Evolutionary conservation across 768 basidiomycete genomes (phyloP), one percentile per base, ranked within the genome.

Genomic region (Rhodotorula sphaerocarpa): DNA sequence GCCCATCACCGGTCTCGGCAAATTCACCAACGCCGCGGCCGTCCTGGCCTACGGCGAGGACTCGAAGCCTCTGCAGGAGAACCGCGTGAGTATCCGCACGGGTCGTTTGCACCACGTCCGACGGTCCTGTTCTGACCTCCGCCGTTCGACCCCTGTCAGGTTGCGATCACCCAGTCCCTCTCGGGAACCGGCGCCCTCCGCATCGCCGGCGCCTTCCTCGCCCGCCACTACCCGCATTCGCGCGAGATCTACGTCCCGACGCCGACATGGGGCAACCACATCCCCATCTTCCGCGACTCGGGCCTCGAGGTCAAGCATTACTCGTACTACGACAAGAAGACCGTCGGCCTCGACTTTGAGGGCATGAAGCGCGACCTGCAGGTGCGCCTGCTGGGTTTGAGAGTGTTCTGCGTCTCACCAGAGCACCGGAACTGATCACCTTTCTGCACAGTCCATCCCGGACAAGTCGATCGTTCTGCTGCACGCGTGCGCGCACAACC

Each of bases 181-280:
- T 93, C 90, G 20, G 92, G 92, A 31, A 97, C 92, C 3, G 92
- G 92, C 53, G 92, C 92, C 52, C 92, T 93, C 78, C 91, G 93
- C 76, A 81, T 93, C 51, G 92, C 84, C 30, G 91, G 85, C 4
- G 77, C 90, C 55, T 95, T 95, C 80, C 77, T 96, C 68, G 83
- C 84, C 65, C 80, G 80, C 63, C 91, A 87, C 78, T 95, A 93
- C 77, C 77, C 79, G 5, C 82, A 83, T 55, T 75, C 81, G 52
- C 85, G 86, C 71, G 81, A 80, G 66, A 77, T 95, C 65, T 90
- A 86, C 75, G 73, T 99, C 70, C 91, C 91, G 73, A 83, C 90
- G 71, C 93, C 93, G 30, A 93, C 93, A 12, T 99, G 93, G 93
- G 85, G 91, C 84, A 77, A 77, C 85, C 95, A 99, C 76, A 82